phyloP scores from a whole-genome alignment of 192 early-diverging fungal genomes.

The Entrophospora sp. region DNA sequence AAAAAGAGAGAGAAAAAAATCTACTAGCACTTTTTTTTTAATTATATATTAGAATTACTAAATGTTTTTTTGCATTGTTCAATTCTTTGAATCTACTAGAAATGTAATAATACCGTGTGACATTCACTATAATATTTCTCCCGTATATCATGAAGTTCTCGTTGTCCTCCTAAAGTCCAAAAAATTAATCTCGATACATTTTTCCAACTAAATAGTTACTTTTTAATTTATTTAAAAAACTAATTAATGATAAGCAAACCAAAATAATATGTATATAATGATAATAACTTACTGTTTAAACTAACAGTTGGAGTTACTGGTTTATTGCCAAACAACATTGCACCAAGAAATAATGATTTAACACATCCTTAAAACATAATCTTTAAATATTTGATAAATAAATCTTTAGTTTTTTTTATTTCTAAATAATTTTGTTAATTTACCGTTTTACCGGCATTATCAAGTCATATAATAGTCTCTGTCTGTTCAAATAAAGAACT shows the following conservation, averaged over 20 bases:
- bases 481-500: too few species aligned
- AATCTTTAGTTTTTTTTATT: too few species aligned
- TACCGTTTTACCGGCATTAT: constrained; percentile 93
- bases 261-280: too few species aligned
- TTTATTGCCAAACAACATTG: constrained; percentile 62
- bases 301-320: constrained; percentile 90
- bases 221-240: neutral
- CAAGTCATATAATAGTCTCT: too few species aligned
- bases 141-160: constrained; percentile 83
- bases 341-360: constrained; percentile 67
- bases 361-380: constrained; percentile 67
- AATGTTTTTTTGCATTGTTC: constrained; percentile 69
- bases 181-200: constrained; percentile 73
- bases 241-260: too few species aligned
- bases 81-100: constrained; percentile 85
- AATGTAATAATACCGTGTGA: constrained; percentile 88
- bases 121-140: constrained; percentile 85
- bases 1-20: neutral
- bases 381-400: neutral
- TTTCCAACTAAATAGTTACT: constrained; percentile 50
- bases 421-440: too few species aligned
- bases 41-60: constrained; percentile 33
- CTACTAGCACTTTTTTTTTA: neutral
- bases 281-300: constrained; percentile 65
- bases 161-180: constrained; percentile 89